phyloP scores from a whole-genome alignment of 495 filamentous ascomycete genomes.

The Penicillium chermesinum region DNA sequence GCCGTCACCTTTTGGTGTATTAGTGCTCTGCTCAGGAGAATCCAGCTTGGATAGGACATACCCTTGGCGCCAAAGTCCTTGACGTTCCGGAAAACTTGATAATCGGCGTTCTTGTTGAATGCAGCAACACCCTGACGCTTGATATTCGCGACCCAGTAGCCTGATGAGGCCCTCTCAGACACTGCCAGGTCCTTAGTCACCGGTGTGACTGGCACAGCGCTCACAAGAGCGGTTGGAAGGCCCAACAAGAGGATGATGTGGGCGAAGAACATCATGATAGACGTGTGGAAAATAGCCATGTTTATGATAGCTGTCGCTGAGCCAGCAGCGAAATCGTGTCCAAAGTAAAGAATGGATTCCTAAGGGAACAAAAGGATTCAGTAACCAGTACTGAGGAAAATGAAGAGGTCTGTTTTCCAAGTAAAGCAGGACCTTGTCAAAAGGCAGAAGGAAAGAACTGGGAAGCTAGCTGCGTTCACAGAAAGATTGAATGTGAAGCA shows the following conservation, averaged over 20 bases:
- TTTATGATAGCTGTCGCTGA: constrained; percentile 28
- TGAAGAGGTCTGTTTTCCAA: background rate
- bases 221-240: constrained; percentile 34
- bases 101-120: constrained; percentile 52
- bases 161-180: constrained; percentile 23
- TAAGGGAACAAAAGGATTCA: constrained; percentile 21
- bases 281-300: constrained; percentile 24
- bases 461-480: constrained; percentile 1
- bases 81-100: constrained; percentile 84
- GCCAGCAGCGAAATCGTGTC: constrained; percentile 29
- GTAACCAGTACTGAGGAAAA: constrained; percentile 30
- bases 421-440: constrained; percentile 7
- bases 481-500: constrained; percentile 14
- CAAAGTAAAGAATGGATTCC: constrained; percentile 4
- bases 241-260: constrained; percentile 37
- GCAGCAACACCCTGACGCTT: constrained; percentile 63
- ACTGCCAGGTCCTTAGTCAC: constrained; percentile 13
- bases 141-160: constrained; percentile 73
- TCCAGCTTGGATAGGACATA: constrained; percentile 20
- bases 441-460: constrained; percentile 3
- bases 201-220: constrained; percentile 35
- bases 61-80: constrained; percentile 75
- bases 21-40: too few species aligned
- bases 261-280: constrained; percentile 28
- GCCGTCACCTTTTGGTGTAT: constrained; percentile 56